Percentiles rank a stretch among this genome's conserved stretches.
Conservation (phyloP, 2,329 filamentous ascomycete genomes). For the Achaetomium macrosporum region DNA sequence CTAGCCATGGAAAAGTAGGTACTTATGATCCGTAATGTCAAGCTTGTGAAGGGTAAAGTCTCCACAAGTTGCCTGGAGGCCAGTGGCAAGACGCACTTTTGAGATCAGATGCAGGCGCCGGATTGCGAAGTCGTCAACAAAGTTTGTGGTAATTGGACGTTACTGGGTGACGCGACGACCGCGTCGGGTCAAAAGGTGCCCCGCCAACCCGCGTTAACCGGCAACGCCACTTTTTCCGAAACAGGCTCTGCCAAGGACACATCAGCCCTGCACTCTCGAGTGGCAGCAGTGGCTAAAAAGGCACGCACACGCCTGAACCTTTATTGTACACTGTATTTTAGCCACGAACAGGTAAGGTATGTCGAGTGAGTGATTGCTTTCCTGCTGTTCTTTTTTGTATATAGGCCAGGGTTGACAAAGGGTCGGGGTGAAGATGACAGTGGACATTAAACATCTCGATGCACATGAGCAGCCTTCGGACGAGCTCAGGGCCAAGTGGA, state of each 20-base stretch:
- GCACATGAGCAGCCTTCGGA: constrained; percentile 74
- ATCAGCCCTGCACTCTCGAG: neutral
- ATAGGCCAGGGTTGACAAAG: neutral
- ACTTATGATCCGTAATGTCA: constrained; percentile 12
- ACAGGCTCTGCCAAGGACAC: neutral
- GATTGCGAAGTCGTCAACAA: constrained; percentile 22
- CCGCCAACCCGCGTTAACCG: constrained; percentile 5
- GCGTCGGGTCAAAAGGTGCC: constrained; percentile 14
- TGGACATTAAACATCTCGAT: constrained; percentile 52
- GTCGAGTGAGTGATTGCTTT: neutral
- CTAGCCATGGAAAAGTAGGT: constrained; percentile 13
- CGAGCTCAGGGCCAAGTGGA: constrained; percentile 65
- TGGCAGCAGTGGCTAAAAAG: neutral
- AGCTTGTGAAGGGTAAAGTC: neutral
- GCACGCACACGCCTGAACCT: neutral
- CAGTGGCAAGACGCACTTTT: neutral
- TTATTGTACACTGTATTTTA: neutral
- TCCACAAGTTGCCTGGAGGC: neutral
- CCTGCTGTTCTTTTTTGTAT: neutral
- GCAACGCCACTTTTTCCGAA: neutral
- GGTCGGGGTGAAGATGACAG: constrained; percentile 29
- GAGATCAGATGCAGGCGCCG: neutral
- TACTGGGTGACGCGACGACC: constrained; percentile 18
- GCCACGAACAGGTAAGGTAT: neutral
- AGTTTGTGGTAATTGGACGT: constrained; percentile 5